Evolutionary conservation across 2,329 filamentous ascomycete species (phyloP).

Genomic region (Sclerotinia sclerotiorum): DNA sequence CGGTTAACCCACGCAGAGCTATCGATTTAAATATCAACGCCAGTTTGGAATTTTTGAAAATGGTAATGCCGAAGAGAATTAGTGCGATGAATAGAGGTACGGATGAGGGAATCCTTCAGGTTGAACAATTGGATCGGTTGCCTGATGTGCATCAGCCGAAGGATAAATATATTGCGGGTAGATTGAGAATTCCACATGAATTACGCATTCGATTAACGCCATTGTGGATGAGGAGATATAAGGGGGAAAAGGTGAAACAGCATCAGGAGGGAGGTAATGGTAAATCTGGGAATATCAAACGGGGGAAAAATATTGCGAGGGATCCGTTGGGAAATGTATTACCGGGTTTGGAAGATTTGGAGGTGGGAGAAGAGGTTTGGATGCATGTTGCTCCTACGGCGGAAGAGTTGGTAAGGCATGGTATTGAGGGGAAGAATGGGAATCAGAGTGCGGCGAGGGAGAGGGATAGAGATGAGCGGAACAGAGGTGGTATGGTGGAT

Average conservation of each 20-base stretch:
- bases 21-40: conserved; percentile 63
- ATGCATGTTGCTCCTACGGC: conserved; percentile 49
- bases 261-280: neutral
- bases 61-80: conserved; percentile 50
- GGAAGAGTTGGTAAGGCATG: conserved; percentile 37
- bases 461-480: conserved; percentile 10
- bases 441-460: conserved; percentile 2
- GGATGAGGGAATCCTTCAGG: conserved; percentile 52
- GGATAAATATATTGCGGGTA: conserved; percentile 57
- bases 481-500: conserved; percentile 5
- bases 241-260: conserved; percentile 30
- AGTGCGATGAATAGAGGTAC: conserved; percentile 53
- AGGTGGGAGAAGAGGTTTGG: conserved; percentile 50
- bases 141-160: conserved; percentile 55
- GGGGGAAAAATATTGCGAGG: conserved; percentile 40
- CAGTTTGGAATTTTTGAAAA: conserved; percentile 60
- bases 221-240: conserved; percentile 35
- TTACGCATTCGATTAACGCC: conserved; percentile 23
- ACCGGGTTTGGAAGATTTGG: conserved; percentile 40
- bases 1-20: conserved; percentile 61
- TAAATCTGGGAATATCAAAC: conserved; percentile 29
- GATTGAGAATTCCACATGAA: conserved; percentile 55
- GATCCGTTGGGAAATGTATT: conserved; percentile 44
- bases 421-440: conserved; percentile 21
- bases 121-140: conserved; percentile 46